Percentiles rank a stretch among this genome's conserved stretches.
Evolutionary conservation across 1,284 basidiomycete species (phyloP).

Genomic region (Malassezia japonica): DNA sequence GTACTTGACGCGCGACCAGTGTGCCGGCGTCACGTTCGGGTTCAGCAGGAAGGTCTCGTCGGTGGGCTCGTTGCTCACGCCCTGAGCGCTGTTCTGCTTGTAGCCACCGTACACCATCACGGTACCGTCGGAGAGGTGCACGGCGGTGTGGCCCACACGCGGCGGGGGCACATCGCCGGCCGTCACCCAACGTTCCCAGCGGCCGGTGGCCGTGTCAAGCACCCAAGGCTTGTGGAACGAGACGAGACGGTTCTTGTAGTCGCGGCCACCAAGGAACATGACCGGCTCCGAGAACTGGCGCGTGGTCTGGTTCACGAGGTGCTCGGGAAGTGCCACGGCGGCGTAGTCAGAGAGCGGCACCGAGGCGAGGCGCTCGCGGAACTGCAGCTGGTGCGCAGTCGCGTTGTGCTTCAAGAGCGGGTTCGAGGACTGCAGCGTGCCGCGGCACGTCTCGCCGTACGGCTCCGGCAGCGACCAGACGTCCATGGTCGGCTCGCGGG

Average conservation of each 20-base stretch:
- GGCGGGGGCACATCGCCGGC: constrained; percentile 32
- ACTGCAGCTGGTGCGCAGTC: not conserved
- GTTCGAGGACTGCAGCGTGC: no score
- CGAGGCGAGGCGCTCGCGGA: not conserved
- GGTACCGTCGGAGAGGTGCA: constrained; percentile 29
- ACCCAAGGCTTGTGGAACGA: constrained; percentile 28
- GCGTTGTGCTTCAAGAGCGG: not conserved
- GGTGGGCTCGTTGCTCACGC: constrained; percentile 20
- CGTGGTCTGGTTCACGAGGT: constrained; percentile 12
- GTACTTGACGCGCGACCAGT: constrained; percentile 19
- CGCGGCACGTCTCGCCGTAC: not conserved
- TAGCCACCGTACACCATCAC: constrained; percentile 48
- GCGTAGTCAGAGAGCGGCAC: constrained; percentile 37
- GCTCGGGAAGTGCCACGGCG: constrained; percentile 17
- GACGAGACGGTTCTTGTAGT: constrained; percentile 25
- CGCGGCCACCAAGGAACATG: constrained; percentile 45
- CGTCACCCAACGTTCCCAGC: constrained; percentile 32
- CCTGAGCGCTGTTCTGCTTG: constrained; percentile 7
- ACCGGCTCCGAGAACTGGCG: constrained; percentile 14
- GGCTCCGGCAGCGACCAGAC: constrained; percentile 1
- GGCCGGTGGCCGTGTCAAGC: constrained; percentile 28
- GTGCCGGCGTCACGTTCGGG: constrained; percentile 24
- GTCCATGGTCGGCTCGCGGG: constrained; percentile 4
- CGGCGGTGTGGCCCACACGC: constrained; percentile 44
- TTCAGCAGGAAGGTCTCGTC: constrained; percentile 37